A percentile compares a stretch with the other conserved stretches of the same genome.
phyloP scores from a whole-genome alignment of 257 asterid species.

The Nemophila menziesii region DNA sequence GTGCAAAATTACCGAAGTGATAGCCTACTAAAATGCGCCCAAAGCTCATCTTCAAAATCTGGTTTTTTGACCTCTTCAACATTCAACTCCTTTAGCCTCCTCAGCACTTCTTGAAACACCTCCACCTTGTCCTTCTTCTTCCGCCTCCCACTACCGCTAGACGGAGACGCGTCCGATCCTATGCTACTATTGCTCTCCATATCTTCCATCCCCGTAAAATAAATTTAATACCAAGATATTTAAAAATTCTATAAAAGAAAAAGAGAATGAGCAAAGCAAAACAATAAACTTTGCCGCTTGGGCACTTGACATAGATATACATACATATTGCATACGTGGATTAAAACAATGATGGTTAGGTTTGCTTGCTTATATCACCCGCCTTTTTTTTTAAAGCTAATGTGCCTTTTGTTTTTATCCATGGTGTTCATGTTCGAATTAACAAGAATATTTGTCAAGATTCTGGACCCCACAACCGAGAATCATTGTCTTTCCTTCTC shows the following conservation, averaged over 20 bases:
- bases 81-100: slow-evolving; percentile 43
- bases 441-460: neutral
- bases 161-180: slow-evolving; percentile 59
- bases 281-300: neutral
- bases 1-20: slow-evolving; percentile 49
- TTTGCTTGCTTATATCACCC: slow-evolving; percentile 60
- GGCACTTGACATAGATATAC: neutral
- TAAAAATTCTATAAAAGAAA: slow-evolving; percentile 1
- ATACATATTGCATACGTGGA: slow-evolving; percentile 36
- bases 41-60: slow-evolving; percentile 72
- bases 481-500: too few relatives aligned
- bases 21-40: slow-evolving; percentile 67
- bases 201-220: slow-evolving; percentile 47
- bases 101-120: slow-evolving; percentile 55
- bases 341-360: slow-evolving; percentile 33
- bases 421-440: neutral
- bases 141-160: slow-evolving; percentile 20
- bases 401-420: too few relatives aligned
- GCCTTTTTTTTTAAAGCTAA: slow-evolving; percentile 1
- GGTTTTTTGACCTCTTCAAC: slow-evolving; percentile 41
- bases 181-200: slow-evolving; percentile 62
- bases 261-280: neutral
- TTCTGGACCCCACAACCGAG: neutral
- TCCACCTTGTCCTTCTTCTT: slow-evolving; percentile 48
- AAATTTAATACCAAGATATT: slow-evolving; percentile 6